phyloP scores from a whole-genome alignment of 2,329 filamentous ascomycete species.

The Celoporthe dispersa region DNA sequence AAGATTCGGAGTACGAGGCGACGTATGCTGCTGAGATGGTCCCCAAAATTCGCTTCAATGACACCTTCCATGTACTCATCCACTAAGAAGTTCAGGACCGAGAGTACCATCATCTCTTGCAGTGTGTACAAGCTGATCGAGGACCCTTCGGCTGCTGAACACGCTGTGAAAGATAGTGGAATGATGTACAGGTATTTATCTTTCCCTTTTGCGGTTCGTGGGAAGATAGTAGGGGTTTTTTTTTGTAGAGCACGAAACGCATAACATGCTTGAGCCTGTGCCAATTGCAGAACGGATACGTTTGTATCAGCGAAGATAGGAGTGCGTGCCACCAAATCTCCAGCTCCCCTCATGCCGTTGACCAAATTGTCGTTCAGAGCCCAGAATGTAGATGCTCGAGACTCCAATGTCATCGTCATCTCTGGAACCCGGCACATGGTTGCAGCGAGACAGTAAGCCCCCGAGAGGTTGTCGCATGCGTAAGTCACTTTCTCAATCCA shows the following conservation, averaged over 20 bases:
- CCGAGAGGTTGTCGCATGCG: conserved; percentile 13
- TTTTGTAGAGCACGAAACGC: not conserved
- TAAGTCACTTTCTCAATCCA: conserved; percentile 28
- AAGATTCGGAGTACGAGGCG: not conserved
- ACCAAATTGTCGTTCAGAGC: not conserved
- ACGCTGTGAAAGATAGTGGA: conserved; percentile 4
- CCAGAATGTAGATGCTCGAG: not conserved
- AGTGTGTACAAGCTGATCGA: not conserved
- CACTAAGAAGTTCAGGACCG: conserved; percentile 26
- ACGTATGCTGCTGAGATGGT: not conserved
- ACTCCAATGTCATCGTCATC: not conserved
- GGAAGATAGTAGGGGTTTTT: not conserved
- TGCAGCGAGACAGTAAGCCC: conserved; percentile 22
- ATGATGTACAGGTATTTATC: conserved; percentile 5
- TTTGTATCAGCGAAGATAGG: not conserved
- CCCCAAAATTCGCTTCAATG: not conserved
- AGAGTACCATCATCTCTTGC: conserved; percentile 30
- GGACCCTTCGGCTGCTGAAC: not conserved
- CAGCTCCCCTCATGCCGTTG: not conserved
- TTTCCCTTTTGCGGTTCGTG: not conserved
- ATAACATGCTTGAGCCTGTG: conserved; percentile 7
- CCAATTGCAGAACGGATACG: not conserved
- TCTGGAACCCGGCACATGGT: not conserved
- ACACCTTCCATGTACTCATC: conserved; percentile 29
- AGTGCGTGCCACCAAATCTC: not conserved